A percentile compares a stretch with the other conserved stretches of the same genome.
These are phyloP conservation scores for Chlorencoelia australis DNA, from an alignment of 2,329 filamentous ascomycete genomes.

Conservation along the genomic window DNA sequence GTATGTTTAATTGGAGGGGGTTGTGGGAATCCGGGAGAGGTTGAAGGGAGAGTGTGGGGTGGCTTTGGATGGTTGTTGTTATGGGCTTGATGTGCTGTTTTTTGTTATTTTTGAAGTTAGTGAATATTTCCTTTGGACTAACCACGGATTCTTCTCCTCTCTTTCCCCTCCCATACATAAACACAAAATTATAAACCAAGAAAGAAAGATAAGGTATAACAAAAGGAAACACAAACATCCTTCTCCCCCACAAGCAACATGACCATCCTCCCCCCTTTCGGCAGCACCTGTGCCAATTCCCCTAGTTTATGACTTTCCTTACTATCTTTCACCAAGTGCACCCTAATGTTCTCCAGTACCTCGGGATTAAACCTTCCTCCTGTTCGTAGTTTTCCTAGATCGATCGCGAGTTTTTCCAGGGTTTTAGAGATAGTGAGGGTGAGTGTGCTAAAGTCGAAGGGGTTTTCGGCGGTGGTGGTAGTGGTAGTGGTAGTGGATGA, in stretches of 20 bases:
- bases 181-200: background rate
- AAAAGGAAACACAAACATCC: conserved; percentile 36
- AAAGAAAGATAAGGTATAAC: background rate
- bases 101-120: background rate
- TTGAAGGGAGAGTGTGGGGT: conserved; percentile 38
- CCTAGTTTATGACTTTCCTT: conserved; percentile 44
- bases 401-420: conserved; percentile 46
- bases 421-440: conserved; percentile 44
- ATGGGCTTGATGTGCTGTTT: conserved; percentile 44
- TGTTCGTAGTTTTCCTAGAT: conserved; percentile 50
- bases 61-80: conserved; percentile 40
- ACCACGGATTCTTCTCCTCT: background rate
- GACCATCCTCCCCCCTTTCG: conserved; percentile 49
- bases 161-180: background rate
- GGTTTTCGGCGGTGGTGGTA: conserved; percentile 32
- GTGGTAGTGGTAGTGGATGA: conserved; percentile 1
- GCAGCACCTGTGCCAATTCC: conserved; percentile 57
- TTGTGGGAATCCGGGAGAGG: conserved; percentile 37
- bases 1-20: conserved; percentile 41
- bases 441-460: conserved; percentile 49
- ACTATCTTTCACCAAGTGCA: conserved; percentile 42
- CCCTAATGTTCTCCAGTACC: conserved; percentile 48
- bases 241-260: conserved; percentile 55
- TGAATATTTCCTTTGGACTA: background rate
- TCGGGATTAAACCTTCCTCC: conserved; percentile 54